Percentiles rank a stretch among this genome's conserved stretches.
phyloP scores from a whole-genome alignment of 1,139 yeast genomes.

The Lodderomyces elongisporus region DNA sequence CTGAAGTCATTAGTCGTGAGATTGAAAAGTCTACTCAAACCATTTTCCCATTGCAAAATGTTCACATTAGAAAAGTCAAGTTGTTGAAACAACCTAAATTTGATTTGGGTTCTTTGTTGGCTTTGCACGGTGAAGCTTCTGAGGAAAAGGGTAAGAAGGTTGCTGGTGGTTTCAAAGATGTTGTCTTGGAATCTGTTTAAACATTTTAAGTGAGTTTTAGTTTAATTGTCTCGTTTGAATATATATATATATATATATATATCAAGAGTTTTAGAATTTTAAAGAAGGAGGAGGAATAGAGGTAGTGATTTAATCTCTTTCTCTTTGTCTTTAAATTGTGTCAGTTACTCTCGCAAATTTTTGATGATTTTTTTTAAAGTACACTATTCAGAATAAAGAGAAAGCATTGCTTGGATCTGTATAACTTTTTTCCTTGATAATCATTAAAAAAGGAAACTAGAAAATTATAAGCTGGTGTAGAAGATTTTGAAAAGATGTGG shows the following conservation, averaged over 20 bases:
- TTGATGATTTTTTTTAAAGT: too few species aligned
- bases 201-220: conserved; percentile 2
- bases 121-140: conserved; percentile 49
- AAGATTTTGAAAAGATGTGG: too few species aligned
- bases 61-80: conserved; percentile 50
- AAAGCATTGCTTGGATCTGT: too few species aligned
- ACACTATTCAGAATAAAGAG: too few species aligned
- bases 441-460: too few species aligned
- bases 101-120: conserved; percentile 48
- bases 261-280: background rate
- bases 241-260: too few species aligned
- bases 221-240: background rate
- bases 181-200: conserved; percentile 46
- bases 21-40: conserved; percentile 50
- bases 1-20: conserved; percentile 52
- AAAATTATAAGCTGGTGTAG: too few species aligned
- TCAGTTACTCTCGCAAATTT: too few species aligned
- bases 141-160: conserved; percentile 52
- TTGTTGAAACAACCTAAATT: conserved; percentile 50
- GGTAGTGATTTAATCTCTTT: background rate
- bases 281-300: conserved; percentile 1
- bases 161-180: conserved; percentile 47
- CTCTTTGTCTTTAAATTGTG: background rate
- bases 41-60: conserved; percentile 49
- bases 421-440: too few species aligned